Evolutionary conservation across 192 early-diverging fungal species (phyloP).

Genomic region (Spinellus fusiger): DNA sequence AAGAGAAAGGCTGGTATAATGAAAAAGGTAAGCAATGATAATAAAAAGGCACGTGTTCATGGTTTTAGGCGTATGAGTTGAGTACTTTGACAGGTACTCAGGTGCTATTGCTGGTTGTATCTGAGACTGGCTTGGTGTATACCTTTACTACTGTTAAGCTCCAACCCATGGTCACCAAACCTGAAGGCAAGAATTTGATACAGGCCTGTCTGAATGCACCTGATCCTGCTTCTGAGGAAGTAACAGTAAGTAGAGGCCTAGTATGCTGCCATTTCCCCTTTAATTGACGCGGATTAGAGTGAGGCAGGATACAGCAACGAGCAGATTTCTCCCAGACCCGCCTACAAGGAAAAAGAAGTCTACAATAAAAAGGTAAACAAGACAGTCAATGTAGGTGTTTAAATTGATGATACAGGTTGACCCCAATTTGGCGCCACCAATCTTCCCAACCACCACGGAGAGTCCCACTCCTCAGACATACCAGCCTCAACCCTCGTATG

Average conservation of each 20-base stretch:
- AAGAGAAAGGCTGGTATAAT: slow-evolving; percentile 95
- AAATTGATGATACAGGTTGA: not conserved
- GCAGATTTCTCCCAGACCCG: not conserved
- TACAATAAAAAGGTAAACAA: not conserved
- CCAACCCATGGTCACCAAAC: slow-evolving; percentile 85
- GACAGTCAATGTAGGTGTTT: not conserved
- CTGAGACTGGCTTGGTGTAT: slow-evolving; percentile 92
- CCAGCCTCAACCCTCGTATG: not conserved
- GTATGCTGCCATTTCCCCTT: not conserved
- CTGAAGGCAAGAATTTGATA: slow-evolving; percentile 88
- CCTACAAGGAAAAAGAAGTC: not conserved
- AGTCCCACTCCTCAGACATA: not conserved
- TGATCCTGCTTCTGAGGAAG: slow-evolving; percentile 35
- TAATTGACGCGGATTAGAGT: not conserved
- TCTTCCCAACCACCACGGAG: not conserved
- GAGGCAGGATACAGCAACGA: not conserved
- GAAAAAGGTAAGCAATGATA: slow-evolving; percentile 69
- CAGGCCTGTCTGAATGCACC: slow-evolving; percentile 86
- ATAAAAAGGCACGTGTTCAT: not conserved
- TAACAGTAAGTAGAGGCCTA: not conserved
- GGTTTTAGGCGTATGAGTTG: slow-evolving; percentile 75
- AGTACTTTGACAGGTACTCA: slow-evolving; percentile 94
- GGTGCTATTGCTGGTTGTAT: slow-evolving; percentile 86
- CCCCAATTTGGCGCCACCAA: not conserved
- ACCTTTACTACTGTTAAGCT: slow-evolving; percentile 92